phyloP scores from a whole-genome alignment of 2,329 filamentous ascomycete genomes.

The Aspergillus viridinutans region DNA sequence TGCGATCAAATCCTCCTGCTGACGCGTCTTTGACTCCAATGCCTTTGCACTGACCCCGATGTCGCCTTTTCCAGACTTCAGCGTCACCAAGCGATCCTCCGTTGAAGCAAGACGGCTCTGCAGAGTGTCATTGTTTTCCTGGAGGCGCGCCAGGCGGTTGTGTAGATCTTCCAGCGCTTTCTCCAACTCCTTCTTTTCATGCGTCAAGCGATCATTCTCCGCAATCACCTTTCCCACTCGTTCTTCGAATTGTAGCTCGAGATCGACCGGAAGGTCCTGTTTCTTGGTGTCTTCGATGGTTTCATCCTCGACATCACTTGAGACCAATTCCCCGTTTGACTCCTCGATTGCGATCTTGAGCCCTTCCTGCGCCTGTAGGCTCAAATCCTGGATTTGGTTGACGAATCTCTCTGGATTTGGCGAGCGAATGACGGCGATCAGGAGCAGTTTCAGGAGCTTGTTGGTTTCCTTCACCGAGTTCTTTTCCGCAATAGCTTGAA shows the following conservation, averaged over 20 bases:
- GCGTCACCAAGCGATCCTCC: constrained; percentile 50
- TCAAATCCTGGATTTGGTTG: constrained; percentile 42
- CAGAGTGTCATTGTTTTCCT: constrained; percentile 47
- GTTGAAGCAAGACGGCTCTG: constrained; percentile 44
- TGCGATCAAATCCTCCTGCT: constrained; percentile 69
- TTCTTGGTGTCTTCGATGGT: constrained; percentile 32
- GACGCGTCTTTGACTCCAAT: constrained; percentile 48
- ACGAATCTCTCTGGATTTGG: constrained; percentile 55
- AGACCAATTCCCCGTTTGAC: constrained; percentile 38
- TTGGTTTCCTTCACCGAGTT: constrained; percentile 41
- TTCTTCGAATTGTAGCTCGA: constrained; percentile 47
- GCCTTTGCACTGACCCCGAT: constrained; percentile 45
- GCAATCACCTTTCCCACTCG: constrained; percentile 46
- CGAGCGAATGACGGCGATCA: constrained; percentile 60
- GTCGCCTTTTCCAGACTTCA: constrained; percentile 45
- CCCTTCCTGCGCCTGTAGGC: constrained; percentile 41
- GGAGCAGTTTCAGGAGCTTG: constrained; percentile 59
- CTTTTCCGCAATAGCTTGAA: constrained; percentile 45
- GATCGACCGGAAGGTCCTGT: constrained; percentile 36
- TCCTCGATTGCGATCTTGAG: constrained; percentile 47
- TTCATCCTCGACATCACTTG: constrained; percentile 34
- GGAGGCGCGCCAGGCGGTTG: constrained; percentile 54
- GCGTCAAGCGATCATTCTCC: constrained; percentile 55
- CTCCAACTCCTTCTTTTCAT: constrained; percentile 48
- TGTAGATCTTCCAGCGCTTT: constrained; percentile 52